A percentile compares a stretch with the other conserved stretches of the same genome.
These are phyloP conservation scores for Scheffersomyces lignosus DNA, from an alignment of 805 yeast species.

Conservation along the genomic window DNA sequence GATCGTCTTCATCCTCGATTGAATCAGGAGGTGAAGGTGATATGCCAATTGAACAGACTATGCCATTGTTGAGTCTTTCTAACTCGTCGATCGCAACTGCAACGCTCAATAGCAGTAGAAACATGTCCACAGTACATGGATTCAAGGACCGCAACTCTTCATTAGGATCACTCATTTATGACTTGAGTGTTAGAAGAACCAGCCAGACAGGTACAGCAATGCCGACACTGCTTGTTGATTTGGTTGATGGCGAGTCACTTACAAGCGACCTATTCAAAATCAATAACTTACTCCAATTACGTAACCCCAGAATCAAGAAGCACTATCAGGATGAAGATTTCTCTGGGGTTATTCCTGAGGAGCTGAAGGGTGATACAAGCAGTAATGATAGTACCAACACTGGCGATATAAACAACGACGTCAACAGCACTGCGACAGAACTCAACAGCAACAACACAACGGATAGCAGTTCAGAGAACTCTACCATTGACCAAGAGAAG, in stretches of 20 bases:
- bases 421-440: too few species aligned
- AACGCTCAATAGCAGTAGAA: neutral
- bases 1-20: conserved; percentile 21
- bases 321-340: conserved; percentile 21
- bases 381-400: neutral
- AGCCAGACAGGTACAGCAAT: conserved; percentile 15
- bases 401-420: neutral
- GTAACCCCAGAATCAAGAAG: conserved; percentile 29
- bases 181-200: conserved; percentile 14
- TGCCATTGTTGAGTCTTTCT: conserved; percentile 31
- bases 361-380: conserved; percentile 1
- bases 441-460: too few species aligned
- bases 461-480: too few species aligned
- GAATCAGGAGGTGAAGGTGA: conserved; percentile 15
- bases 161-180: conserved; percentile 23
- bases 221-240: conserved; percentile 22
- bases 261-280: conserved; percentile 19
- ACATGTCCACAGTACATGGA: neutral
- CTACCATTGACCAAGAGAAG: too few species aligned
- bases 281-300: conserved; percentile 16
- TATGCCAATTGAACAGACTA: conserved; percentile 26
- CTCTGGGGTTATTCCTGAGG: conserved; percentile 1
- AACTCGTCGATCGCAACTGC: conserved; percentile 14
- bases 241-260: conserved; percentile 26
- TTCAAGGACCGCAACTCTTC: conserved; percentile 19